phyloP scores from a whole-genome alignment of 1,284 basidiomycete species.

The Trichosporon ovoides region DNA sequence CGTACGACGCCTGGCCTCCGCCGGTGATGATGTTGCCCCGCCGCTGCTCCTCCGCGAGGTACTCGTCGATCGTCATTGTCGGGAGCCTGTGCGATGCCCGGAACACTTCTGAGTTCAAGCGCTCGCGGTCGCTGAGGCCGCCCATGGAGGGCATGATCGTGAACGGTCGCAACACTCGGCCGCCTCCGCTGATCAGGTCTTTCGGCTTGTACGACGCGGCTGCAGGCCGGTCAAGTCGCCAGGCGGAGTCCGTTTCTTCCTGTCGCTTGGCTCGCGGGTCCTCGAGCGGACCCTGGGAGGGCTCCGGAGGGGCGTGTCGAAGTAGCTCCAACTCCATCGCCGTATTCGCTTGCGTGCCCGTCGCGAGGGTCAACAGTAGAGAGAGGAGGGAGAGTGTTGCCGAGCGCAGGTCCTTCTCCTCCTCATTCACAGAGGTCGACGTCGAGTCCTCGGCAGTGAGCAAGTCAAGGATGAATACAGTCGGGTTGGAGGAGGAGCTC shows the following conservation, averaged over 20 bases:
- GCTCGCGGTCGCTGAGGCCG: conserved; percentile 57
- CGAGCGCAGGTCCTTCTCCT: conserved; percentile 60
- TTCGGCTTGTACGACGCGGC: conserved; percentile 42
- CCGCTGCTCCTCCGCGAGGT: conserved; percentile 75
- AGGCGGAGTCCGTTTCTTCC: conserved; percentile 55
- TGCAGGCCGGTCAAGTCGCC: conserved; percentile 63
- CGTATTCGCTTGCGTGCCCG: conserved; percentile 63
- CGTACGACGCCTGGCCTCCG: conserved; percentile 68
- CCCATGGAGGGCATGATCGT: conserved; percentile 73
- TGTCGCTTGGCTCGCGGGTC: conserved; percentile 38
- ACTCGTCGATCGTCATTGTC: conserved; percentile 95
- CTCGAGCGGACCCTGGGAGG: conserved; percentile 46
- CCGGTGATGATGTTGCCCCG: conserved; percentile 81
- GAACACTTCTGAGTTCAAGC: conserved; percentile 76
- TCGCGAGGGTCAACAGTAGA: conserved; percentile 65
- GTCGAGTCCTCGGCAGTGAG: conserved; percentile 25
- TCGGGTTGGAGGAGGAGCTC: conserved; percentile 40
- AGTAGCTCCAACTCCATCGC: conserved; percentile 66
- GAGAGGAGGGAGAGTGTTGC: conserved; percentile 65
- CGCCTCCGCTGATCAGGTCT: conserved; percentile 65
- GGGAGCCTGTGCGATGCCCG: conserved; percentile 78
- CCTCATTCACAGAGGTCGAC: conserved; percentile 48
- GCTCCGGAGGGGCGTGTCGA: conserved; percentile 14
- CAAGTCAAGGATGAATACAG: conserved; percentile 33
- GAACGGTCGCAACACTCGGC: conserved; percentile 80